Conservation (phyloP, 2,329 filamentous ascomycete species). For the Xylaria polymorpha region DNA sequence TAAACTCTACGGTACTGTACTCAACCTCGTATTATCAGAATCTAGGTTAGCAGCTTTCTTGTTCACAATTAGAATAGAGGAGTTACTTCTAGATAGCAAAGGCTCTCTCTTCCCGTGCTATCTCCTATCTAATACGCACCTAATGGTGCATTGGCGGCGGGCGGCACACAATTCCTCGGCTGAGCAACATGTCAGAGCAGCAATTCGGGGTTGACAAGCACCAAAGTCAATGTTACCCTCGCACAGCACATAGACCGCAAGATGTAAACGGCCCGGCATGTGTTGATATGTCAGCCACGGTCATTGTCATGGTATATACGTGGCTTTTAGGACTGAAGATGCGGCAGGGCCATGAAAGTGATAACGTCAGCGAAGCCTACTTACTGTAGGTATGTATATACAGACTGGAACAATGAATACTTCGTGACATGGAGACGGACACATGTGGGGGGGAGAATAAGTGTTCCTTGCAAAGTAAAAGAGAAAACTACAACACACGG, state of each 20-base stretch:
- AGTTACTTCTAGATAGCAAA: background rate
- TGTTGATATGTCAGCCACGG: background rate
- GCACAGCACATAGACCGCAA: background rate
- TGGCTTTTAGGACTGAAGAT: background rate
- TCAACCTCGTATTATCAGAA: background rate
- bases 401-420: too few species aligned
- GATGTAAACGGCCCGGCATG: background rate
- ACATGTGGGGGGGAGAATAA: too few species aligned
- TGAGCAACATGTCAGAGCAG: background rate
- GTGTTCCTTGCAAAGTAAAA: background rate
- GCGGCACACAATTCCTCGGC: background rate
- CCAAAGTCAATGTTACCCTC: background rate
- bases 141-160: background rate
- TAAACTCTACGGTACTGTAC: background rate
- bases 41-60: background rate
- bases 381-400: too few species aligned
- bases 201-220: background rate
- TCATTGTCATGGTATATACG: background rate
- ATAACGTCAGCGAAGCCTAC: background rate
- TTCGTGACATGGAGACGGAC: too few species aligned
- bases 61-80: background rate
- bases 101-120: background rate
- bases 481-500: conserved; percentile 2
- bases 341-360: background rate
- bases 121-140: background rate